A percentile compares a stretch with the other conserved stretches of the same genome.
Conservation (phyloP, 2,329 filamentous ascomycete species). For the Trichoderma koningii region DNA sequence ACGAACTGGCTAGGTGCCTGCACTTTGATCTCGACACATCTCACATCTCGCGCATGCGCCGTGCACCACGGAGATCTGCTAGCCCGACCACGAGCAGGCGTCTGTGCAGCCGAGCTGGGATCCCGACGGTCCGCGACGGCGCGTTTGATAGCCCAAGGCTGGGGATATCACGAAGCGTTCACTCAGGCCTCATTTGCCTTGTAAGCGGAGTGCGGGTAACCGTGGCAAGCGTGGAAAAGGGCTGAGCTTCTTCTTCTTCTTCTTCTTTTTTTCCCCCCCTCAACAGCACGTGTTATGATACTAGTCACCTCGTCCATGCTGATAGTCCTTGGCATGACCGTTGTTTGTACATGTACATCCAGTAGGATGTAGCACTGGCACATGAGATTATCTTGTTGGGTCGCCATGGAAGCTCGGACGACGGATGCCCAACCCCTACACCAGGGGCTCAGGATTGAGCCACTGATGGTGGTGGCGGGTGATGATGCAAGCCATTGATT, state of each 20-base stretch:
- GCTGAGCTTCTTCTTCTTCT: not conserved
- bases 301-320: not conserved
- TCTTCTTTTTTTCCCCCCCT: too few relatives aligned
- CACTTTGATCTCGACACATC: conserved; percentile 9
- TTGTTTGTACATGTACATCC: not conserved
- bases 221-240: not conserved
- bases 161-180: not conserved
- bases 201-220: not conserved
- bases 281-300: too few relatives aligned
- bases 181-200: not conserved
- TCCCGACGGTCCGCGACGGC: conserved; percentile 13
- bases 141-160: not conserved
- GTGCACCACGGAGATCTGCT: conserved; percentile 18
- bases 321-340: not conserved
- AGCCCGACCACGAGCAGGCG: conserved; percentile 21
- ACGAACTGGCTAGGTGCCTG: not conserved
- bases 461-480: conserved; percentile 17
- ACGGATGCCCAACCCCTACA: conserved; percentile 21
- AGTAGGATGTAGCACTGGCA: not conserved
- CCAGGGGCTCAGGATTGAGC: conserved; percentile 10
- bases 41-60: conserved; percentile 9
- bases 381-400: not conserved
- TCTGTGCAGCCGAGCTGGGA: conserved; percentile 9
- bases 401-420: conserved; percentile 10
- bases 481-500: conserved; percentile 28